phyloP scores from a whole-genome alignment of 2,329 filamentous ascomycete species.

The Lachnellula subtilissima region DNA sequence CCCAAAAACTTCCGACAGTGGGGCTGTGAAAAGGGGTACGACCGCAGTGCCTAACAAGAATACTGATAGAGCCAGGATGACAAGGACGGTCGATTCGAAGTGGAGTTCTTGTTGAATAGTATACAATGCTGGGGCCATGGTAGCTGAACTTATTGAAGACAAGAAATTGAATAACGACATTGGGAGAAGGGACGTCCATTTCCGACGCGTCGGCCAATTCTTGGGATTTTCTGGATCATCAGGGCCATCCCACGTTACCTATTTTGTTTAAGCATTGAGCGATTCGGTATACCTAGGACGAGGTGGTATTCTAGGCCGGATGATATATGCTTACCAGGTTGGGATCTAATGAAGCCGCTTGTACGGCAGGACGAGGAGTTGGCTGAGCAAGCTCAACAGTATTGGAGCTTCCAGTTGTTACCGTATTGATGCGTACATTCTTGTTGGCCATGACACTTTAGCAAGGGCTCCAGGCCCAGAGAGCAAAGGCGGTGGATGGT shows the following conservation, averaged over 20 bases:
- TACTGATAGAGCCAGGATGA: conserved; percentile 31
- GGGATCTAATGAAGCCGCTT: too few relatives aligned
- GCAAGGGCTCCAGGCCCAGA: too few relatives aligned
- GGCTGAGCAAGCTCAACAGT: too few relatives aligned
- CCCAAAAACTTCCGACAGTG: background rate
- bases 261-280: background rate
- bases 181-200: conserved; percentile 44
- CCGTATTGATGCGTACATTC: too few relatives aligned
- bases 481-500: too few relatives aligned
- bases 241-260: conserved; percentile 10
- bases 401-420: too few relatives aligned
- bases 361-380: too few relatives aligned
- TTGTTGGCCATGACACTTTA: too few relatives aligned
- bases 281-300: too few relatives aligned
- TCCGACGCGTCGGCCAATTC: conserved; percentile 23
- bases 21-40: background rate
- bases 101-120: conserved; percentile 48
- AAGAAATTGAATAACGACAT: conserved; percentile 13
- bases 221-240: conserved; percentile 1
- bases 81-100: conserved; percentile 31
- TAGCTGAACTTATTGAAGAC: conserved; percentile 6
- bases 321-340: too few relatives aligned
- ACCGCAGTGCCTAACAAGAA: background rate
- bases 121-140: conserved; percentile 12
- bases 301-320: too few relatives aligned